Evolutionary conservation across 1,139 yeast genomes (phyloP).

Genomic region (Eremothecium sinecaudum): DNA sequence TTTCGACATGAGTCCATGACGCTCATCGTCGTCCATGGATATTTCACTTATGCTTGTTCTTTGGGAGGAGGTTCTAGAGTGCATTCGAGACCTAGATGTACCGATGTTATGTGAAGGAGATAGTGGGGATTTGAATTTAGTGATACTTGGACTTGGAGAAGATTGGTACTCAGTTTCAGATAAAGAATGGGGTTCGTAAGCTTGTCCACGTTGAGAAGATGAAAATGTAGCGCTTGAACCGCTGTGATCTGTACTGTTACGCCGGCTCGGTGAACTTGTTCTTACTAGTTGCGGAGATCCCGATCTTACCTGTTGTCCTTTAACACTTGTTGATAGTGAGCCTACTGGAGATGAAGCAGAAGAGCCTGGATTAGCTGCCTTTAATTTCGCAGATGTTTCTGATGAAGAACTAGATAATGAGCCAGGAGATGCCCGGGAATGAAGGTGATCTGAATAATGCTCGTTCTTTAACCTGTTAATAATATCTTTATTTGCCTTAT

Average conservation of each 20-base stretch:
- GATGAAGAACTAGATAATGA: slow-evolving; percentile 33
- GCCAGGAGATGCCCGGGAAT: slow-evolving; percentile 24
- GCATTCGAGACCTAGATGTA: slow-evolving; percentile 8
- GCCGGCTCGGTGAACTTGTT: slow-evolving; percentile 24
- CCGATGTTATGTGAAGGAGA: slow-evolving; percentile 16
- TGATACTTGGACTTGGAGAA: slow-evolving; percentile 1
- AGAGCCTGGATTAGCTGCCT: slow-evolving; percentile 11
- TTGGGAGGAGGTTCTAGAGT: slow-evolving; percentile 12
- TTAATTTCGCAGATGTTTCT: slow-evolving; percentile 18
- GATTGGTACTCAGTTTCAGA: slow-evolving; percentile 1
- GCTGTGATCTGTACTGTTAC: slow-evolving; percentile 16
- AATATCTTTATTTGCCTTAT: slow-evolving; percentile 88
- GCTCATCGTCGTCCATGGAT: slow-evolving; percentile 21
- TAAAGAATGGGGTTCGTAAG: neutral
- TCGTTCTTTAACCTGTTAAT: slow-evolving; percentile 79
- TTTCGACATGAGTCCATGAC: slow-evolving; percentile 26
- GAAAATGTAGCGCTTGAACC: slow-evolving; percentile 4
- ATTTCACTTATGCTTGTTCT: slow-evolving; percentile 21
- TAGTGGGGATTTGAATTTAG: slow-evolving; percentile 23
- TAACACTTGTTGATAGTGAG: neutral
- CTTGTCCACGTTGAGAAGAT: neutral
- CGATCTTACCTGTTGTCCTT: slow-evolving; percentile 13
- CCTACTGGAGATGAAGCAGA: slow-evolving; percentile 6
- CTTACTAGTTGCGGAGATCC: slow-evolving; percentile 21
- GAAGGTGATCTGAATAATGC: slow-evolving; percentile 44